A percentile compares a stretch with the other conserved stretches of the same genome.
These are phyloP conservation scores for Xylariaceae sp. DNA, from an alignment of 2,329 filamentous ascomycete species.

Conservation along the genomic window DNA sequence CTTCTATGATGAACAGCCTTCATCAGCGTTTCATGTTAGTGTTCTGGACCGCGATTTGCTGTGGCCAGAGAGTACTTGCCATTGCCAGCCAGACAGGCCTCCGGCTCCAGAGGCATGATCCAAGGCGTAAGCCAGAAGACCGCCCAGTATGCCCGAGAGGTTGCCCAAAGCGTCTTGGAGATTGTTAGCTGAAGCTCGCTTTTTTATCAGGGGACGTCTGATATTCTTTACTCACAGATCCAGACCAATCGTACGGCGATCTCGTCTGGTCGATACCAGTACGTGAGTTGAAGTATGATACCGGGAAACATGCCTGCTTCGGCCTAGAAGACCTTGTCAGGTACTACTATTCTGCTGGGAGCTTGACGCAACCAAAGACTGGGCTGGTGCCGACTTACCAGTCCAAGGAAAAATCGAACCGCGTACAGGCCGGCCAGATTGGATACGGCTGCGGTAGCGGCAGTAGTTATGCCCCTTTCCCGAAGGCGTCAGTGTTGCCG, in stretches of 20 bases:
- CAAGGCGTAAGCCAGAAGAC: conserved; percentile 15
- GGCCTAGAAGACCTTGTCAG: too few species aligned
- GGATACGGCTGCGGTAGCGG: conserved; percentile 27
- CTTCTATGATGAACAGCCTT: conserved; percentile 36
- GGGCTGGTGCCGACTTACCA: too few species aligned
- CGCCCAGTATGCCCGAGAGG: conserved; percentile 21
- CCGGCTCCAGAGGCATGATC: conserved; percentile 19
- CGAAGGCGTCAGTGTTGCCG: too few species aligned
- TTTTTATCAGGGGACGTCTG: too few species aligned
- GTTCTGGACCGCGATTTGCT: too few species aligned
- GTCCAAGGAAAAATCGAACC: conserved; percentile 29
- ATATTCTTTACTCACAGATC: conserved; percentile 37
- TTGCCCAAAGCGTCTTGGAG: conserved; percentile 24
- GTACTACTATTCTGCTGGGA: too few species aligned
- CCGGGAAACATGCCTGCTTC: conserved; percentile 36
- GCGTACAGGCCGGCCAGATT: conserved; percentile 31
- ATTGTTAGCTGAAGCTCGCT: too few species aligned
- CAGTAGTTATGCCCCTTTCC: conserved; percentile 27
- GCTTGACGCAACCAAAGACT: too few species aligned
- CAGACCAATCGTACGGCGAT: conserved; percentile 37
- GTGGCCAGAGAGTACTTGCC: conserved; percentile 14
- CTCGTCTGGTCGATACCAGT: conserved; percentile 42
- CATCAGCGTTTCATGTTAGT: too few species aligned
- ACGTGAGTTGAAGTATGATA: conserved; percentile 36
- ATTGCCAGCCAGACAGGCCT: conserved; percentile 24